Conservation (phyloP, 805 yeast genomes). For the Lachancea thermotolerans region DNA sequence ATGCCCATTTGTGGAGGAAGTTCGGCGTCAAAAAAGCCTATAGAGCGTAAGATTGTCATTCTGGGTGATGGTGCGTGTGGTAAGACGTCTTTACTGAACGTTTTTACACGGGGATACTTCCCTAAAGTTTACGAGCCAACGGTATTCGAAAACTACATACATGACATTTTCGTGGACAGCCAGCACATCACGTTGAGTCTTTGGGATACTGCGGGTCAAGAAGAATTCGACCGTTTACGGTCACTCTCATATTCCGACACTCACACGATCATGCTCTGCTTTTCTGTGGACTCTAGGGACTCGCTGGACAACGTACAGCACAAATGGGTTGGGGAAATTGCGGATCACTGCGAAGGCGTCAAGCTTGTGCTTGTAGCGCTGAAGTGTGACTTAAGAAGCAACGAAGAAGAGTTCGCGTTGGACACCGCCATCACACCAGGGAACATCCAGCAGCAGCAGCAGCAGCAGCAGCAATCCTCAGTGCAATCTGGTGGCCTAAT, state of each 20-base stretch:
- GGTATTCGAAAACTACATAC: conserved; percentile 94
- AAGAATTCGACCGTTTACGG: conserved; percentile 91
- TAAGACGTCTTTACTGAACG: conserved; percentile 88
- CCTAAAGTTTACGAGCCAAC: conserved; percentile 99
- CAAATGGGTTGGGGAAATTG: conserved; percentile 95
- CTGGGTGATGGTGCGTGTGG: conserved; percentile 99
- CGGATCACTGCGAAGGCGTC: conserved; percentile 96
- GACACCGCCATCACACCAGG: conserved; percentile 24
- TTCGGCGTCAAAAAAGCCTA: conserved; percentile 33
- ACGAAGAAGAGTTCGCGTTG: conserved; percentile 33
- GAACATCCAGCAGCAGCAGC: conserved; percentile 23
- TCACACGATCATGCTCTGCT: conserved; percentile 94
- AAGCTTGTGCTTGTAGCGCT: conserved; percentile 88
- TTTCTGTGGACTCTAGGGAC: conserved; percentile 88
- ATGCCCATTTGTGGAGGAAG: conserved; percentile 27
- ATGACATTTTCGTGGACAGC: conserved; percentile 92
- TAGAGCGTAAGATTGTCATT: conserved; percentile 88
- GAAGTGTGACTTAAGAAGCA: conserved; percentile 84
- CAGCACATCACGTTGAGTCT: conserved; percentile 85
- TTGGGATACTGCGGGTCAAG: conserved; percentile 99
- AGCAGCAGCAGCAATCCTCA: conserved; percentile 24
- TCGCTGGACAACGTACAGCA: conserved; percentile 91
- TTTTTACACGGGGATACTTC: conserved; percentile 94
- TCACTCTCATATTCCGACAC: conserved; percentile 92
- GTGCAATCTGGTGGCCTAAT: conserved; percentile 47